Percentiles rank a stretch among this genome's conserved stretches.
These are phyloP conservation scores for Petunia hybrid DNA, from an alignment of 305 asterid genomes.

Conservation along the genomic window DNA sequence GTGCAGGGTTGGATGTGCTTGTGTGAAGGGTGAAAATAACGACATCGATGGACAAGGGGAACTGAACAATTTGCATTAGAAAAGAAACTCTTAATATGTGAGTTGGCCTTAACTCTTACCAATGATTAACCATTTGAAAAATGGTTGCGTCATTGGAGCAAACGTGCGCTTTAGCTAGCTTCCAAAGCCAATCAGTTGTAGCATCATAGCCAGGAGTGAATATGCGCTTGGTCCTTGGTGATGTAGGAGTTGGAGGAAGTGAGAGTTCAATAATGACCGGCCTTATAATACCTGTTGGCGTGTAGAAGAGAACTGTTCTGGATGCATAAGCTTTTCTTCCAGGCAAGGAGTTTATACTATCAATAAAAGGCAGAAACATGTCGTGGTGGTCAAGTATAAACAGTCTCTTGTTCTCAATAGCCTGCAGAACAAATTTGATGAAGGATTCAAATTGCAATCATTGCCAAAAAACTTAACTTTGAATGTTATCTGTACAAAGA, in stretches of 20 bases:
- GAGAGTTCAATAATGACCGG: constrained; percentile 83
- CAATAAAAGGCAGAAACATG: constrained; percentile 73
- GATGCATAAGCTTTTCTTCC: constrained; percentile 87
- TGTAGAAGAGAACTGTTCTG: constrained; percentile 62
- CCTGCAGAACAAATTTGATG: constrained; percentile 48
- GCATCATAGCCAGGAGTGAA: constrained; percentile 74
- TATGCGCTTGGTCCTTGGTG: constrained; percentile 60
- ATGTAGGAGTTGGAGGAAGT: constrained; percentile 68
- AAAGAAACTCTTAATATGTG: not conserved
- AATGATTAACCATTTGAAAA: constrained; percentile 82
- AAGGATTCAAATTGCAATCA: not conserved
- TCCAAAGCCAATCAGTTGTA: constrained; percentile 79
- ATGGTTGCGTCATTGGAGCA: constrained; percentile 84
- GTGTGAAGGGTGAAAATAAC: not conserved
- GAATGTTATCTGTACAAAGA: not conserved
- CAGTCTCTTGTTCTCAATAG: constrained; percentile 62
- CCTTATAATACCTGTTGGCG: constrained; percentile 53
- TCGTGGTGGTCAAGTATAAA: constrained; percentile 80
- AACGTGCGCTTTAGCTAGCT: constrained; percentile 83
- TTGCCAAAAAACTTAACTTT: not conserved
- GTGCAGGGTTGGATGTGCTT: not conserved
- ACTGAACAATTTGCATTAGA: too few relatives aligned
- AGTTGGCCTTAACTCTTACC: constrained; percentile 47
- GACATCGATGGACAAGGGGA: not conserved
- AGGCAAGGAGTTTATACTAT: constrained; percentile 74